These are phyloP conservation scores for Trichoderma koningiopsis DNA, from an alignment of 2,329 filamentous ascomycete species.

Conservation along the genomic window DNA sequence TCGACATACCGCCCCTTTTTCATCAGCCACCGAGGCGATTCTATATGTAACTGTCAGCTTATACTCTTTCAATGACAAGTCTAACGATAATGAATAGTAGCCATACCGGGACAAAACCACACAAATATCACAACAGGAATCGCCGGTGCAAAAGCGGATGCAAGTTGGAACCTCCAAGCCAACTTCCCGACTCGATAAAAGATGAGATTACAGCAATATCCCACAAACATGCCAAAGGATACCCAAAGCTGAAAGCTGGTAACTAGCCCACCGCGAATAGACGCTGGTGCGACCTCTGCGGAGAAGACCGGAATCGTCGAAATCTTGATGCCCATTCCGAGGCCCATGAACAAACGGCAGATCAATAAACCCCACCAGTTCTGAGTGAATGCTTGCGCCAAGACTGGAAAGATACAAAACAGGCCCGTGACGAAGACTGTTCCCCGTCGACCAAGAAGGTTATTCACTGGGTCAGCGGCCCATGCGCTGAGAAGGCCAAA, in stretches of 20 bases:
- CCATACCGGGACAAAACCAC: slow-evolving; percentile 59
- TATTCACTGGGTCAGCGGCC: slow-evolving; percentile 44
- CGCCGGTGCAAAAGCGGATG: slow-evolving; percentile 64
- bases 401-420: slow-evolving; percentile 58
- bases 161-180: slow-evolving; percentile 64
- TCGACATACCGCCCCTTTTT: slow-evolving; percentile 58
- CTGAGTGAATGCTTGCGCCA: slow-evolving; percentile 55
- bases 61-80: neutral
- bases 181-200: slow-evolving; percentile 59
- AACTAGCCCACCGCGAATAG: slow-evolving; percentile 53
- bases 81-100: slow-evolving; percentile 28
- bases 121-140: slow-evolving; percentile 58
- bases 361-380: slow-evolving; percentile 51
- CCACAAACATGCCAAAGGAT: slow-evolving; percentile 61
- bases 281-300: slow-evolving; percentile 52
- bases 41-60: slow-evolving; percentile 31
- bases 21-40: slow-evolving; percentile 67
- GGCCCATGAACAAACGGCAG: slow-evolving; percentile 52
- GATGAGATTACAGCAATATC: slow-evolving; percentile 64
- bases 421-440: slow-evolving; percentile 57
- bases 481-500: slow-evolving; percentile 33
- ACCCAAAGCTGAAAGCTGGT: slow-evolving; percentile 57
- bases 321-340: slow-evolving; percentile 59
- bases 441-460: slow-evolving; percentile 34
- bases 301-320: slow-evolving; percentile 55